These are phyloP conservation scores for Paramecium primaurelia DNA, from an alignment of 73 alveolate genomes.

Conservation along the genomic window DNA sequence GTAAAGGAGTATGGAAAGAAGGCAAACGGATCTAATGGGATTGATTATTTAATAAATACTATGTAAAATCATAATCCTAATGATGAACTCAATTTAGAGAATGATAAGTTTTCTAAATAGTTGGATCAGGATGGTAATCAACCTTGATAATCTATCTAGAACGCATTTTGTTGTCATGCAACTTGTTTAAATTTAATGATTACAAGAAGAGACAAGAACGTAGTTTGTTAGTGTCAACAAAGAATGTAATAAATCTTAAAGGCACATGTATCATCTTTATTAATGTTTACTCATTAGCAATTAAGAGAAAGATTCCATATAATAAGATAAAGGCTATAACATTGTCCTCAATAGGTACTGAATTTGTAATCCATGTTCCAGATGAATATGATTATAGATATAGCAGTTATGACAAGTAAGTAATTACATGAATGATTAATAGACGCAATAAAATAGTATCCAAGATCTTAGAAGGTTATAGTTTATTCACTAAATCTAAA, in stretches of 20 bases:
- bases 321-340: slow-evolving; percentile 53
- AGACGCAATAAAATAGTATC: neutral
- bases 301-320: slow-evolving; percentile 53
- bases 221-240: slow-evolving; percentile 47
- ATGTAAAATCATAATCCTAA: slow-evolving; percentile 28
- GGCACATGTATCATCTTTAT: slow-evolving; percentile 51
- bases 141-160: neutral
- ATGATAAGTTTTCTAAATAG: slow-evolving; percentile 48
- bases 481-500: neutral
- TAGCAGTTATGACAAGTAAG: slow-evolving; percentile 64
- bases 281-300: neutral
- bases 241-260: slow-evolving; percentile 48
- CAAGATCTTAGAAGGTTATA: neutral
- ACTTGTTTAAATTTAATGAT: slow-evolving; percentile 58
- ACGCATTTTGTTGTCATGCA: slow-evolving; percentile 55
- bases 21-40: slow-evolving; percentile 49
- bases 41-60: neutral
- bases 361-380: slow-evolving; percentile 80
- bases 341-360: slow-evolving; percentile 56
- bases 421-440: neutral
- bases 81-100: slow-evolving; percentile 58
- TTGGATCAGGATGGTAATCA: slow-evolving; percentile 55
- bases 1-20: slow-evolving; percentile 53
- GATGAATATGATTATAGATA: slow-evolving; percentile 82
- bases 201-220: slow-evolving; percentile 62